Conservation (phyloP, 345 rosid species). For the Gossypioides kirkii region DNA sequence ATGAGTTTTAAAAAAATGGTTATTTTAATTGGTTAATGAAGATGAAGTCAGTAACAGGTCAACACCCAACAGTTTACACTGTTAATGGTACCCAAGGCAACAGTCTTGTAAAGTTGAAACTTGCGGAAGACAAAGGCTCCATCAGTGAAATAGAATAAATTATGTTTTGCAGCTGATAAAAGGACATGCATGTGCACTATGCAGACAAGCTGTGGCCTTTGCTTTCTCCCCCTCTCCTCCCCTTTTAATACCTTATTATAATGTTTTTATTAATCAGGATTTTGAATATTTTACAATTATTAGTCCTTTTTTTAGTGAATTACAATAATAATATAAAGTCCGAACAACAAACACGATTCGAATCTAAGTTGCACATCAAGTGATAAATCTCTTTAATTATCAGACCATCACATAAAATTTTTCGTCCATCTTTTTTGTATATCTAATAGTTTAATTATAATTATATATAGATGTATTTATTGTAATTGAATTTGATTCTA, state of each 20-base stretch:
- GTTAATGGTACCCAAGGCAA: not conserved
- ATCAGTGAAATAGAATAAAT: not conserved
- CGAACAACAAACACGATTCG: no score
- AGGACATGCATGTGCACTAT: constrained; percentile 17
- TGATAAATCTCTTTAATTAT: no score
- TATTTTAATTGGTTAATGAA: constrained; percentile 6
- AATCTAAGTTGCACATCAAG: no score
- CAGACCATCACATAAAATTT: no score
- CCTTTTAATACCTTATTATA: not conserved
- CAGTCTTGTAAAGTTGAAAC: constrained; percentile 12
- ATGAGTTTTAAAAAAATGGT: not conserved
- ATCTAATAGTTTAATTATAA: no score
- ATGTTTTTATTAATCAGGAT: not conserved
- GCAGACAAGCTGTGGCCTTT: not conserved
- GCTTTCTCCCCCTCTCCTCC: not conserved
- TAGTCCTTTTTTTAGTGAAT: no score
- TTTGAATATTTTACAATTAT: no score
- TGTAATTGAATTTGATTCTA: no score
- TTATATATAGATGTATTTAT: no score
- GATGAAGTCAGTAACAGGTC: constrained; percentile 19
- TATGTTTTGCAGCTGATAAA: not conserved
- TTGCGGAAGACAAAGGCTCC: constrained; percentile 1
- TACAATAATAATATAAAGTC: no score
- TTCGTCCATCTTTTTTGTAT: no score
- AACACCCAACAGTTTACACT: constrained; percentile 11